phyloP scores from a whole-genome alignment of 2,329 filamentous ascomycete genomes.

The Oidium heveae region DNA sequence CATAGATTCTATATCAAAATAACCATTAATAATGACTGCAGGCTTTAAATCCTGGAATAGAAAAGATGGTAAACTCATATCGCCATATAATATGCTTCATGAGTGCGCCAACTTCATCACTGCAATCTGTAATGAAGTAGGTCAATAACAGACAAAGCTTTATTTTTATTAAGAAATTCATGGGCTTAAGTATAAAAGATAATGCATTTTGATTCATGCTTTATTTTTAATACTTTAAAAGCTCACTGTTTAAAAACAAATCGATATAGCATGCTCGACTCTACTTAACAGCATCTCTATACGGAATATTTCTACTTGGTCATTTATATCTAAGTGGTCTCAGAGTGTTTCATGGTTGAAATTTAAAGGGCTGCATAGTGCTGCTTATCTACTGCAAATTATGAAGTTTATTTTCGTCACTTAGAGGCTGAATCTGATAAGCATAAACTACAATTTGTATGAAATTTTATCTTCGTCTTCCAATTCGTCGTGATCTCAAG shows the following conservation, averaged over 20 bases:
- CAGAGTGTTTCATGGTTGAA: background rate
- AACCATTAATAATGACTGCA: background rate
- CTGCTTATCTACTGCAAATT: background rate
- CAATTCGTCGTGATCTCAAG: background rate
- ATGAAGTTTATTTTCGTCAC: background rate
- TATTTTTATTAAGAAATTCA: background rate
- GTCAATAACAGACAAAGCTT: background rate
- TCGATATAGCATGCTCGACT: background rate
- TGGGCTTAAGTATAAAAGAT: background rate
- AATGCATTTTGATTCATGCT: background rate
- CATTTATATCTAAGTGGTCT: background rate
- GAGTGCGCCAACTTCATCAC: background rate
- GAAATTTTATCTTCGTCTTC: background rate
- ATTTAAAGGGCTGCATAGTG: background rate
- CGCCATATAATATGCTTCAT: background rate
- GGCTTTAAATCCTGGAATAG: background rate
- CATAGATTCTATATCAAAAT: no score
- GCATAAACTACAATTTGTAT: background rate
- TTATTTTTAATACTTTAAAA: background rate
- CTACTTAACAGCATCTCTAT: background rate
- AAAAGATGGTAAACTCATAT: background rate
- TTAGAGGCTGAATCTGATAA: background rate
- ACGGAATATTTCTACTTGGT: background rate
- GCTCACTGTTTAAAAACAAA: background rate
- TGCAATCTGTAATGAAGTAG: background rate